Evolutionary conservation across 371 early-diverging fungal genomes (phyloP), one percentile per base, ranked within the genome.

Genomic region (Mucor plumbeus): DNA sequence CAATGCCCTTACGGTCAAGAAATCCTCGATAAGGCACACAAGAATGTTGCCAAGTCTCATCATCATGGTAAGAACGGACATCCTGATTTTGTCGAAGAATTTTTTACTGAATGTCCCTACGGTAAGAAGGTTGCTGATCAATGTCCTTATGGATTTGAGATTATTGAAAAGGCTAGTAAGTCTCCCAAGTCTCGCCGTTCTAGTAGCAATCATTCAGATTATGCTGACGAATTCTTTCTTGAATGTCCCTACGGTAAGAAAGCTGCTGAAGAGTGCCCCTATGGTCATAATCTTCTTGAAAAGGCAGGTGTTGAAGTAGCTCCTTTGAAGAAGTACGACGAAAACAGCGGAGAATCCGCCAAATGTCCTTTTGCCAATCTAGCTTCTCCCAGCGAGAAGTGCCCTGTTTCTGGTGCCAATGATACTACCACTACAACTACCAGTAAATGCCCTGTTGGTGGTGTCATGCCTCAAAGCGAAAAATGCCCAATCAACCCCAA

Each of bases 1-100:
- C 55, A 67, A 31, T 67, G 68, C 17, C 68, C 68, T n/a, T 67
- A 67, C 39, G 68, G 39, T 39, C 56, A 43, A 21, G 62, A 67
- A n/a, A 33, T 62, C 1, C 36, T 61, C n/a, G 62, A 56, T 21
- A 67, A 62, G 34, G 21, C 57, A 4, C 50, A 50, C 4, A 8
- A 50, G 5, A 50, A 50, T n/a, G 10, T 26, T 21, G 10, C 17
- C 11, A 50, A 50, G 11, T n/a, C 50, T n/a, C 36, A 19, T 50
- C 7, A 35, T 13, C 21, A 47, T 38, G 35, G 55, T 34, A 15
- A 19, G 8, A 8, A 33, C 31, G 50, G 50, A 4, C 50, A 50
- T 26, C 50, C 7, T 50, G 61, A 44, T n/a, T 43, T 47, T n/a
- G 14, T 44, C 1, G n/a, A 58, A 19, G 55, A 31, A 5, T 65